A percentile compares a stretch with the other conserved stretches of the same genome.
These are phyloP conservation scores for Suaeda aralocaspica DNA, from an alignment of 148 eudicot genomes.

Conservation along the genomic window DNA sequence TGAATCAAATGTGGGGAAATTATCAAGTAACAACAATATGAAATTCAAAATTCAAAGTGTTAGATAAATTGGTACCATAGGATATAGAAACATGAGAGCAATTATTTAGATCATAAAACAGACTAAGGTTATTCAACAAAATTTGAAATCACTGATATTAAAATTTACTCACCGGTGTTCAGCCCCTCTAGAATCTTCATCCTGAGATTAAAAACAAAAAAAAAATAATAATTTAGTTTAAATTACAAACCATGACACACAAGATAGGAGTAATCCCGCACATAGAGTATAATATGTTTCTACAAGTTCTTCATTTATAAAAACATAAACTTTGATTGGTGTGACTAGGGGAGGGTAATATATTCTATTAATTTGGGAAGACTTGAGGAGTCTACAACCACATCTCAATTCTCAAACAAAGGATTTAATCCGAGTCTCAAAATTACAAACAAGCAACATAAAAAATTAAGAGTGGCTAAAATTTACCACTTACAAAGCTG, in stretches of 20 bases:
- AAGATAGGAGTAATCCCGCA: neutral
- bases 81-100: neutral
- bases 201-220: conserved; percentile 42
- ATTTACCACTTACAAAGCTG: neutral
- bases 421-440: neutral
- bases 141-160: conserved; percentile 12
- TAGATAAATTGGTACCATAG: neutral
- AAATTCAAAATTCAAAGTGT: neutral
- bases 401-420: neutral
- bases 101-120: neutral
- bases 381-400: too few species aligned
- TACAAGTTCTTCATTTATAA: too few species aligned
- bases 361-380: too few species aligned
- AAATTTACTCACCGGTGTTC: conserved; percentile 55
- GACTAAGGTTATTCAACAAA: conserved; percentile 6
- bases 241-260: neutral
- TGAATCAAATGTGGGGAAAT: neutral
- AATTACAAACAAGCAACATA: neutral
- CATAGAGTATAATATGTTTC: too few species aligned
- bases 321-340: too few species aligned
- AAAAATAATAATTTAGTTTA: neutral
- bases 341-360: too few species aligned
- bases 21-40: neutral
- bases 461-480: neutral
- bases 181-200: conserved; percentile 40